Conservation (phyloP, 805 yeast genomes). For the Saturnispora galanensis region DNA sequence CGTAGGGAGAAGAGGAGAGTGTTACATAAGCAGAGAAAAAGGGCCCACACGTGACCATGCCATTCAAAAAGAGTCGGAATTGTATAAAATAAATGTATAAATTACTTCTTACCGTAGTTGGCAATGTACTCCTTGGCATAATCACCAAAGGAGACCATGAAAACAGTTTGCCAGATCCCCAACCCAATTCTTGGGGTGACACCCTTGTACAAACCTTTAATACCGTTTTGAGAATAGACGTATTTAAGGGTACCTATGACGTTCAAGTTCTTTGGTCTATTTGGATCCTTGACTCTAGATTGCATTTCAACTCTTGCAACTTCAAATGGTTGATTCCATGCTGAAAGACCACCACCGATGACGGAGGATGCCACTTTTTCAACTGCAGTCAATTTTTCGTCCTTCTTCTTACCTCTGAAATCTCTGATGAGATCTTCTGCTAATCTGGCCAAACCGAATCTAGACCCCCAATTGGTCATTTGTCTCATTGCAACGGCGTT, state of each 20-base stretch:
- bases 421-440: slow-evolving; percentile 79
- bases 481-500: slow-evolving; percentile 99
- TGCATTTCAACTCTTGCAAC: slow-evolving; percentile 98
- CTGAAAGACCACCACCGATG: slow-evolving; percentile 93
- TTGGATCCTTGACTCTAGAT: slow-evolving; percentile 86
- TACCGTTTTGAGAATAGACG: slow-evolving; percentile 73
- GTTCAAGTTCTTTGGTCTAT: slow-evolving; percentile 84
- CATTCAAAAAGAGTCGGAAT: no score
- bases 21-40: no score
- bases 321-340: slow-evolving; percentile 99
- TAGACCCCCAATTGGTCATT: slow-evolving; percentile 98
- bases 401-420: slow-evolving; percentile 43
- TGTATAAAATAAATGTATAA: neutral
- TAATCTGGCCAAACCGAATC: slow-evolving; percentile 86
- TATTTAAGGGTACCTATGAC: slow-evolving; percentile 71
- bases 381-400: slow-evolving; percentile 53
- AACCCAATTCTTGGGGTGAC: slow-evolving; percentile 95
- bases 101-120: slow-evolving; percentile 17
- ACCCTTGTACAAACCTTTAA: slow-evolving; percentile 89
- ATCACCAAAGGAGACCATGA: slow-evolving; percentile 98
- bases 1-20: no score
- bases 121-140: slow-evolving; percentile 70
- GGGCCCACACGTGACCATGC: no score
- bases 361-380: slow-evolving; percentile 83
- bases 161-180: slow-evolving; percentile 97